Conservation (phyloP, 108 stramenopile genomes). For the Nannochloropsis gaditana region DNA sequence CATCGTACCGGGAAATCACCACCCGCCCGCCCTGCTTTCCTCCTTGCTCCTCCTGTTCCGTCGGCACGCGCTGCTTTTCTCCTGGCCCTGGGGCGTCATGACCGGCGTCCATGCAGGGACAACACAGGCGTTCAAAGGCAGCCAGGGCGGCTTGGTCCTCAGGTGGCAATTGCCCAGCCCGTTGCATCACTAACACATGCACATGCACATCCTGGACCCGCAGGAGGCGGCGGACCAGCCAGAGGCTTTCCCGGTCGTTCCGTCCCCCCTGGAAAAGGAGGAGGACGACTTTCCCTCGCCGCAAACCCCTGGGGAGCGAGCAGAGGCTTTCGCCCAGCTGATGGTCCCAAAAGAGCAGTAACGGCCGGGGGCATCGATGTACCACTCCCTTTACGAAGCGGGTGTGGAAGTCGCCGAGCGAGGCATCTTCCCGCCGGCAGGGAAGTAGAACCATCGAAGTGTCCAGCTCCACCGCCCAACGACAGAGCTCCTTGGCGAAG, state of each 20-base stretch:
- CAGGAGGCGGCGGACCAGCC: not conserved
- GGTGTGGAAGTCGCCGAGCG: not conserved
- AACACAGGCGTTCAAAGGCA: not conserved
- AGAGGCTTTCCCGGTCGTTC: not conserved
- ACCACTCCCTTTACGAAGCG: not conserved
- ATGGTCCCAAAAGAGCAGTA: constrained; percentile 4
- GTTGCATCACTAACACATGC: constrained; percentile 5
- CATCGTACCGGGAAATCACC: not conserved
- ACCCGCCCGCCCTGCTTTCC: not conserved
- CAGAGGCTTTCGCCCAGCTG: not conserved
- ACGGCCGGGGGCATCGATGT: not conserved
- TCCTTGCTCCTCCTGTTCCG: not conserved
- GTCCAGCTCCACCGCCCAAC: not conserved
- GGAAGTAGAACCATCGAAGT: not conserved
- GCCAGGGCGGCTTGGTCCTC: not conserved
- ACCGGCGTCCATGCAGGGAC: not conserved
- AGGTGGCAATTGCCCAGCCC: not conserved
- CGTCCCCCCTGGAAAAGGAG: not conserved
- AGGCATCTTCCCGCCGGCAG: constrained; percentile 16
- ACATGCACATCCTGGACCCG: not conserved
- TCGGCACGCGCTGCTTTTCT: not conserved
- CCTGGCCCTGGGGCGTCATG: too few relatives aligned
- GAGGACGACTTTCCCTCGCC: not conserved
- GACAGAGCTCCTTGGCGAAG: constrained; percentile 19
- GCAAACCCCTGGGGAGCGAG: not conserved